A percentile compares a stretch with the other conserved stretches of the same genome.
These are phyloP conservation scores for Tuctoria greenei DNA, from an alignment of 176 grass and related monocot genomes.

Conservation along the genomic window DNA sequence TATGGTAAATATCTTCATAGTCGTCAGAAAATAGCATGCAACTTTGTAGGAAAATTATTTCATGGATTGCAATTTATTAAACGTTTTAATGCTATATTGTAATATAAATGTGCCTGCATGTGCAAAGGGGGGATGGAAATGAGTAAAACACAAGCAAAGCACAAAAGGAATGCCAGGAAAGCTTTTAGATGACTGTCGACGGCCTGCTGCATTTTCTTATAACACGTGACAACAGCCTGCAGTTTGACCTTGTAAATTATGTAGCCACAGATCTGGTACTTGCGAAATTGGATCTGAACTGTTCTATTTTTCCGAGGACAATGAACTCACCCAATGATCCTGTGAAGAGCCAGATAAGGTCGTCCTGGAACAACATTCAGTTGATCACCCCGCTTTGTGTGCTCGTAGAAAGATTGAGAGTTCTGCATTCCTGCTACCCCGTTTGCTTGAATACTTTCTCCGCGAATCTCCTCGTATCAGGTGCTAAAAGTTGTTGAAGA, in stretches of 20 bases:
- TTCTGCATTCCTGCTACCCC: neutral
- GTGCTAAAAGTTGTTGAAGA: neutral
- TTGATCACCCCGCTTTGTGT: neutral
- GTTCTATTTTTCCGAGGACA: neutral
- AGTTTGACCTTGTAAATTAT: neutral
- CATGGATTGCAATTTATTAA: neutral
- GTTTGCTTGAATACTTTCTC: neutral
- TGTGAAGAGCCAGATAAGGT: neutral
- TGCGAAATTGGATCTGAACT: neutral
- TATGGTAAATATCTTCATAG: too few relatives aligned
- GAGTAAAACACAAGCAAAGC: neutral
- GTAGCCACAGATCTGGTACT: neutral
- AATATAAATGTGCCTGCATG: neutral
- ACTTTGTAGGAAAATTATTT: neutral
- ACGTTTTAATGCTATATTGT: neutral
- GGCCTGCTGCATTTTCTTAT: neutral
- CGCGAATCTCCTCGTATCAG: neutral
- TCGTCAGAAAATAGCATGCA: neutral
- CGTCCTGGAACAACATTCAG: neutral
- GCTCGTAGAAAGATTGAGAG: neutral
- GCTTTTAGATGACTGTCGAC: neutral
- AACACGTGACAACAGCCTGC: neutral
- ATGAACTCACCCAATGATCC: neutral
- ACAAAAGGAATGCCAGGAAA: neutral
- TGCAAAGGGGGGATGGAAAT: neutral